Evolutionary conservation across 164 flowering plant species (phyloP).

Genomic region (Taxillus chinensis): DNA sequence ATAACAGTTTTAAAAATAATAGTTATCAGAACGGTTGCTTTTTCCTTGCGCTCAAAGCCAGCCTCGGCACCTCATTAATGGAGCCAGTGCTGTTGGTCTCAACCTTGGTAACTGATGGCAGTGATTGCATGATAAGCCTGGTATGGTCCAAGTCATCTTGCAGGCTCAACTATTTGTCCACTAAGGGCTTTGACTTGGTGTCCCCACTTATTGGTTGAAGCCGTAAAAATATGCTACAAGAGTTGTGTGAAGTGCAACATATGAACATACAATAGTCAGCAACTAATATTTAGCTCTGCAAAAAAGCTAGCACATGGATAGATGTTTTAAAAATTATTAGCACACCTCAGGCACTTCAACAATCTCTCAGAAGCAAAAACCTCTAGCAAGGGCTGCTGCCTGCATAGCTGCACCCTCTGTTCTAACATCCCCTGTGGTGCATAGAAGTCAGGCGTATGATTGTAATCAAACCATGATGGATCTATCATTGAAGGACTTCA

Average conservation of each 20-base stretch:
- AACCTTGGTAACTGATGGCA: conserved; percentile 18
- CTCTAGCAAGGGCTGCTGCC: conserved; percentile 70
- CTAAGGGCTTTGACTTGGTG: conserved; percentile 24
- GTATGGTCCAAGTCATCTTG: conserved; percentile 34
- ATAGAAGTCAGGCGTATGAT: no score
- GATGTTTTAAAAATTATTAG: neutral
- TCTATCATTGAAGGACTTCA: neutral
- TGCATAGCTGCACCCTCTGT: conserved; percentile 43
- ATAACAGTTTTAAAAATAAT: no score
- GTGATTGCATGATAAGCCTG: conserved; percentile 28
- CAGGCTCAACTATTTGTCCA: conserved; percentile 37
- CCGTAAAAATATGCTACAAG: conserved; percentile 37
- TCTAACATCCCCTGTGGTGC: conserved; percentile 41
- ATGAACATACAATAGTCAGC: no score
- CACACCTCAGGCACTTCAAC: conserved; percentile 53
- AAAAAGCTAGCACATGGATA: no score
- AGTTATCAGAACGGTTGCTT: no score
- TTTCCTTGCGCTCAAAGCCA: conserved; percentile 40
- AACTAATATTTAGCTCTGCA: no score
- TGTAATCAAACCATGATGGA: neutral
- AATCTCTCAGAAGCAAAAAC: conserved; percentile 56
- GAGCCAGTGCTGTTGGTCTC: conserved; percentile 15
- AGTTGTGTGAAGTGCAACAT: no score
- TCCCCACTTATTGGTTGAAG: conserved; percentile 26
- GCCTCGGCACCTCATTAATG: conserved; percentile 25